Percentiles rank a stretch among this genome's conserved stretches.
Evolutionary conservation across 805 yeast genomes (phyloP).

Genomic region (Priceomyces fermenticarens): DNA sequence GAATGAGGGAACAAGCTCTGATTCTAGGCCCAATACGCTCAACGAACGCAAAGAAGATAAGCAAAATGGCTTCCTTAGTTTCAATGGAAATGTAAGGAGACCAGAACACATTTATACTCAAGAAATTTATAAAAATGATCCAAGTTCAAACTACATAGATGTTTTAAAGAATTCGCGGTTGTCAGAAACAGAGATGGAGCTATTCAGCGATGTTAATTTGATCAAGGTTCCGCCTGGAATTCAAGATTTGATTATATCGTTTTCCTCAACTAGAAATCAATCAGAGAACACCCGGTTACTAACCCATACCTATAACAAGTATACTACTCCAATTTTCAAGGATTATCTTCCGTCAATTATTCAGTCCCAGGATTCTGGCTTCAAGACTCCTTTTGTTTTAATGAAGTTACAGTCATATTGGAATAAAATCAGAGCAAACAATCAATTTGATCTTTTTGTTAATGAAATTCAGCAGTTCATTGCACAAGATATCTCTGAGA

Average conservation of each 20-base stretch:
- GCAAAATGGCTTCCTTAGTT: background rate
- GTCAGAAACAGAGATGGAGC: constrained; percentile 26
- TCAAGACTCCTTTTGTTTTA: constrained; percentile 34
- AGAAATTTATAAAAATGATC: background rate
- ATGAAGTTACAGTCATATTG: constrained; percentile 36
- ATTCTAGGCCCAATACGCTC: background rate
- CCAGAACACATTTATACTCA: background rate
- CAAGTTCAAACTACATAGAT: constrained; percentile 14
- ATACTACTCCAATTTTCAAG: constrained; percentile 26
- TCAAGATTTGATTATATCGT: constrained; percentile 39
- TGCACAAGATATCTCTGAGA: constrained; percentile 19
- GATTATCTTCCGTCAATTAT: constrained; percentile 31
- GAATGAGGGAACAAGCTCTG: constrained; percentile 4
- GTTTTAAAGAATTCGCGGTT: constrained; percentile 30
- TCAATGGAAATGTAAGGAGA: background rate
- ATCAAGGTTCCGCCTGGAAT: constrained; percentile 40
- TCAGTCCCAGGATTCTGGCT: constrained; percentile 21
- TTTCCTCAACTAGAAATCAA: constrained; percentile 29
- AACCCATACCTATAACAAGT: constrained; percentile 22
- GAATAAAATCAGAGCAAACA: constrained; percentile 36
- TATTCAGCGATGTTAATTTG: constrained; percentile 34
- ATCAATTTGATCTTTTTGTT: constrained; percentile 31
- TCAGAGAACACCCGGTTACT: constrained; percentile 21
- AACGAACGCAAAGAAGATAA: background rate
- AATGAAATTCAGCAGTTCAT: constrained; percentile 25